These are phyloP conservation scores for Stachybotrys chartarum DNA, from an alignment of 2,329 filamentous ascomycete genomes.

Conservation along the genomic window DNA sequence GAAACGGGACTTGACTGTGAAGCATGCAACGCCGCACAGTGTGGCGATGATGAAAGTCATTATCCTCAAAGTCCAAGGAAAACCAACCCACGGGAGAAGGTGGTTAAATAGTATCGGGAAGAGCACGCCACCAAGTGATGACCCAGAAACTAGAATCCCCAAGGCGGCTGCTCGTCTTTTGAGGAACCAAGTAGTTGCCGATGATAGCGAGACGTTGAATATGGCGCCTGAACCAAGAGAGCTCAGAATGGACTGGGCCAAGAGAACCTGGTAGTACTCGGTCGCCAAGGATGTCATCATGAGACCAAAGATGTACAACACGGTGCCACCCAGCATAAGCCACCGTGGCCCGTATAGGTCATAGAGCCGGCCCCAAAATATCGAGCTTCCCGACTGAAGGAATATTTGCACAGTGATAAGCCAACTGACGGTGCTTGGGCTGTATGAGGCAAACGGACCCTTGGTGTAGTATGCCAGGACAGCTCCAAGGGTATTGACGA, in stretches of 20 bases:
- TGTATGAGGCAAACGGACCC: constrained; percentile 34
- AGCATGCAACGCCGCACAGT: constrained; percentile 8
- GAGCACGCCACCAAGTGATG: constrained; percentile 23
- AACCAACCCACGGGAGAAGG: constrained; percentile 19
- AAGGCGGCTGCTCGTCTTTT: constrained; percentile 15
- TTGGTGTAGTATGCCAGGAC: constrained; percentile 47
- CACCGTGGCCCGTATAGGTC: constrained; percentile 53
- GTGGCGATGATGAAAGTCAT: constrained; percentile 21
- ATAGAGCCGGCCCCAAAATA: constrained; percentile 48
- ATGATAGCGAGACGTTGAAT: constrained; percentile 13
- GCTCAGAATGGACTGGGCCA: constrained; percentile 22
- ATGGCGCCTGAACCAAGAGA: constrained; percentile 20
- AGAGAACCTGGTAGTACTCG: constrained; percentile 25
- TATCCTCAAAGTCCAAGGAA: constrained; percentile 22
- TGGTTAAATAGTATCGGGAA: constrained; percentile 24
- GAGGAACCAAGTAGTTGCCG: constrained; percentile 17
- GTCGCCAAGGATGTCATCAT: constrained; percentile 49
- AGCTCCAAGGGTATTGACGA: constrained; percentile 30
- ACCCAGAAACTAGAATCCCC: constrained; percentile 17
- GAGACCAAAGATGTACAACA: constrained; percentile 48
- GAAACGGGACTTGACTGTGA: constrained; percentile 5
- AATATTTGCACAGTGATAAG: constrained; percentile 45
- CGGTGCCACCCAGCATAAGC: constrained; percentile 39
- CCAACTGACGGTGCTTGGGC: constrained; percentile 45
- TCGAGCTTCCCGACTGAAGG: constrained; percentile 26